Conservation (phyloP, 768 basidiomycete species). For the Cyathus striatus region DNA sequence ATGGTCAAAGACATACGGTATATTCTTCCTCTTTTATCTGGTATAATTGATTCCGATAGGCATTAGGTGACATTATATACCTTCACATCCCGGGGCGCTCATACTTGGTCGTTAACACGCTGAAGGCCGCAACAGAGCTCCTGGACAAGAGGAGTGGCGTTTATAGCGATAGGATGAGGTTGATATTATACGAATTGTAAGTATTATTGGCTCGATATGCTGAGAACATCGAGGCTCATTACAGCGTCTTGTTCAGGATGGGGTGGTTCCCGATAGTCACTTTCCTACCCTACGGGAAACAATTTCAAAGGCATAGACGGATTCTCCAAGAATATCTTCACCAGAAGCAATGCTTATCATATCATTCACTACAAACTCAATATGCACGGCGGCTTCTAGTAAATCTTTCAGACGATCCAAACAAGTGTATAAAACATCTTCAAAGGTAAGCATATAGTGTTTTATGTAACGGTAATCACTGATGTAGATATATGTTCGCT, state of each 20-base stretch:
- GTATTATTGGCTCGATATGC: neutral
- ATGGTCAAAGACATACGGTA: neutral
- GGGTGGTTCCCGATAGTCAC: constrained; percentile 13
- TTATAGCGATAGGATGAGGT: constrained; percentile 35
- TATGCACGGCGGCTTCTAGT: neutral
- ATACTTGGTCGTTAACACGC: constrained; percentile 24
- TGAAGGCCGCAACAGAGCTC: constrained; percentile 28
- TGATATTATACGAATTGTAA: constrained; percentile 8
- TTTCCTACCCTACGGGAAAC: constrained; percentile 14
- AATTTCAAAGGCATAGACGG: constrained; percentile 15
- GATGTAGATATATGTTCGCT: constrained; percentile 8
- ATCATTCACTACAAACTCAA: neutral
- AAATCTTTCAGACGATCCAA: neutral
- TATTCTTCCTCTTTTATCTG: neutral
- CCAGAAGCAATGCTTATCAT: neutral
- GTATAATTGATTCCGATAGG: neutral
- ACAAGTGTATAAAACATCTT: neutral
- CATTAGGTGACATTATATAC: neutral
- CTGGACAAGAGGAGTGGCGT: constrained; percentile 38
- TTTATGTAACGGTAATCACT: neutral
- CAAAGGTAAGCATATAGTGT: neutral
- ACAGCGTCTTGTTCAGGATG: constrained; percentile 8
- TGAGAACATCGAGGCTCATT: no score
- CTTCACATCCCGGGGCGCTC: neutral
- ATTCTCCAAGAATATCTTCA: constrained; percentile 19